Base-by-base conservation (phyloP, 2,329 filamentous ascomycete genomes). In the Lecanicillium sp. region DNA sequence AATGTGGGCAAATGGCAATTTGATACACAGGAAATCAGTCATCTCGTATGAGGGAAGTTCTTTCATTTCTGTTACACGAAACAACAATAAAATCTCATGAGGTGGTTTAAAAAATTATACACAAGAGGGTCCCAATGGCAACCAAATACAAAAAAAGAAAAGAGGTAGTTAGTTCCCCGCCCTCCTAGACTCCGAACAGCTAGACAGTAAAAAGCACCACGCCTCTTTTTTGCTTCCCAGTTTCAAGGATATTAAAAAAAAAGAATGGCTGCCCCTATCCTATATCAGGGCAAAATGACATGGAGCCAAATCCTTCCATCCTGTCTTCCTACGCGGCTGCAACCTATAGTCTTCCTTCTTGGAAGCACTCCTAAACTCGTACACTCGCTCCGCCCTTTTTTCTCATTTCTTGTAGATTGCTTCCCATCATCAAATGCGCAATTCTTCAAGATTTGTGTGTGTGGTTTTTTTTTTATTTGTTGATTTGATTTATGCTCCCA, bases 401-500 rank as follows among this genome's bases (percentile, higher is more conserved):
- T 8, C 29, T 16, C 7, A 32, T 33, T 25, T 25, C 6, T 11
- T 25, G 22, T 25, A 25, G 22, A 25, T 25, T 11, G 11, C 22
- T 11, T 25, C 22, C 11, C 22, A 6, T 25, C 22, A 25, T 22
- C 9, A 22, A 13, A n/a, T 31, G 7, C 19, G 17, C 33, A 14
- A 11, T 20, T 18, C 13, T 35, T 20, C 33, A 19, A n/a, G 16
- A 14, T 20, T 35, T 6, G 5, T 5, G 9, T 33, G 9, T 33
- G 9, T 8, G 5, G 14, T 33, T 33, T 33, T 9, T 33, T 33
- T 11, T 17, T 33, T 19, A 8, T 20, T 8, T 18, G 33, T 30
- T 7, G 15, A 9, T 19, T 20, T 11, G 14, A 18, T 37, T 37
- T 37, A 43, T 13, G 32, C 36, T 12, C 56, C 56, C 58, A 62